Conservation (phyloP, 768 basidiomycete species). For the Termitomyces sp. region DNA sequence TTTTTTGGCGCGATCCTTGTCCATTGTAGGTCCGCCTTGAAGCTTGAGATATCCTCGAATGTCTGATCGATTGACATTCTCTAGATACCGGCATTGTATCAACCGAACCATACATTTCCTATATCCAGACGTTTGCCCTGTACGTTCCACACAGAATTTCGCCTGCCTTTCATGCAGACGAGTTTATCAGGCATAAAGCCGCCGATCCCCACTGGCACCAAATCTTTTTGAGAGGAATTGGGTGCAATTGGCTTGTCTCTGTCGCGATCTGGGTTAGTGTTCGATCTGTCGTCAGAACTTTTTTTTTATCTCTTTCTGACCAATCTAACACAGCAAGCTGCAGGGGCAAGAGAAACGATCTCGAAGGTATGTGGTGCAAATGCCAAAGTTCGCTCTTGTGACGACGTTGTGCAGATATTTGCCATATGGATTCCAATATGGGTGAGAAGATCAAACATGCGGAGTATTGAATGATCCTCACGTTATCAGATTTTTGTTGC, state of each 20-base stretch:
- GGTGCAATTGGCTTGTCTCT: slow-evolving; percentile 75
- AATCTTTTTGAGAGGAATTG: slow-evolving; percentile 71
- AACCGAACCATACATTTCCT: slow-evolving; percentile 51
- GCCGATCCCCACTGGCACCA: slow-evolving; percentile 66
- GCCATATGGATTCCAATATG: slow-evolving; percentile 75
- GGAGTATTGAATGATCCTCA: not conserved
- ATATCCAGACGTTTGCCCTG: slow-evolving; percentile 54
- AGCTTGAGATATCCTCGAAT: not conserved
- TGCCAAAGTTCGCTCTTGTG: not conserved
- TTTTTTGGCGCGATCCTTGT: slow-evolving; percentile 68
- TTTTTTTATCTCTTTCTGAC: not conserved
- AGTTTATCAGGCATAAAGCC: slow-evolving; percentile 51
- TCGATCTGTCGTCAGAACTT: not conserved
- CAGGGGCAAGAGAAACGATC: slow-evolving; percentile 61
- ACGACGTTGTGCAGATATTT: slow-evolving; percentile 38
- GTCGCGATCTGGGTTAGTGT: slow-evolving; percentile 66
- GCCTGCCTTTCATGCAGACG: not conserved
- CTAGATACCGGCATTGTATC: slow-evolving; percentile 61
- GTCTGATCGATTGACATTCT: not conserved
- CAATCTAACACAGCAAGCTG: slow-evolving; percentile 50
- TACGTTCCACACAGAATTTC: slow-evolving; percentile 29
- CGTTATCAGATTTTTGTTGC: slow-evolving; percentile 59
- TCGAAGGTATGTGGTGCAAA: slow-evolving; percentile 50
- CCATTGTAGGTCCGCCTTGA: slow-evolving; percentile 45
- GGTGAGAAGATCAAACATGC: slow-evolving; percentile 31